Base-by-base conservation (phyloP, 345 rosid species). In the Brassica napus region DNA sequence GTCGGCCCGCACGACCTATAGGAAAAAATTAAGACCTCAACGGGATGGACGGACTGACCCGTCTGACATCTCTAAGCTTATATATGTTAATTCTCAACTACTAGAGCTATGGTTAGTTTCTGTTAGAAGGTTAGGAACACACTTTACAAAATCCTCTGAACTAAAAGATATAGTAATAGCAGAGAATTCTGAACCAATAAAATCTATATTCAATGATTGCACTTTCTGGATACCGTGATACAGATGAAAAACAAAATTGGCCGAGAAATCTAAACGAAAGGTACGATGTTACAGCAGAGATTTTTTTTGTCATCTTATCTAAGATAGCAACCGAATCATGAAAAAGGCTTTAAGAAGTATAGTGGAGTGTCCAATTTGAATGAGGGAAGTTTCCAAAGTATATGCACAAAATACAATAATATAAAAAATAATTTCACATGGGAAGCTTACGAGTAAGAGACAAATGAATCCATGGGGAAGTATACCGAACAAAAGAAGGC, bases 361-460 rank as follows among this genome's bases (percentile, higher is more conserved):
- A 60, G 78, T 68, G 78, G 78, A 68, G 75, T 79, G 75, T 79
- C 82, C 74, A 79, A 79, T 79, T 74, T 74, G 26, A 74, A 79
- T 24, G 75, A 74, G 79, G 69, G 78, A 79, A 79, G 79, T 73
- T 73, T 79, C 82, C 78, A 79, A 73, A 79, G 58, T 60, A 52
- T 42, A 59, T 67, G 42, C 24, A 77, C 11, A 47, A 69, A 49
- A 69, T 49, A 47, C 54, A 52, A 75, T 63, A 63, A 52, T 42
- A 59, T 72, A 59, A 0, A 18, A 3, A 55, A 55, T 8, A 47
- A 47, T 61, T 59, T 78, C 82, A 79, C 82, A 68, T 73, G 82
- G 69, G 78, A 60, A 73, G 59, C 57, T 79, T 79, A 58, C 60
- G 73, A 73, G 74, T 60, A 79, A 67, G 69, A 67, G 78, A 79